Evolutionary conservation across 768 basidiomycete species (phyloP).

Genomic region (Boletus speciosus): DNA sequence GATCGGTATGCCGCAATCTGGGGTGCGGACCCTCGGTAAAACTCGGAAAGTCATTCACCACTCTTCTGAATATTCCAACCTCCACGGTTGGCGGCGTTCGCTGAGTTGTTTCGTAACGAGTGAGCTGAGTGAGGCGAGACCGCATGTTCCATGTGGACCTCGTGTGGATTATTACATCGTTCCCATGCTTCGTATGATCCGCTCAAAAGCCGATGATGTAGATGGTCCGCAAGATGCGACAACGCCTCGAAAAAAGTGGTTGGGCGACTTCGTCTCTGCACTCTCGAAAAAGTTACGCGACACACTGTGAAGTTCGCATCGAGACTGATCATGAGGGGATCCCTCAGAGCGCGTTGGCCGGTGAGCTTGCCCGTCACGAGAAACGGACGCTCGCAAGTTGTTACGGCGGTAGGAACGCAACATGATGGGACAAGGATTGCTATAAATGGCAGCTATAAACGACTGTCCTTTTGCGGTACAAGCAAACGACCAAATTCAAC

Average conservation of each 20-base stretch:
- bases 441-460: constrained; percentile 11
- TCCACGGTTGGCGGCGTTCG: not conserved
- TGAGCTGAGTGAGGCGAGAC: not conserved
- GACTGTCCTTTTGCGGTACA: constrained; percentile 9
- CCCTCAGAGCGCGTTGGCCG: not conserved
- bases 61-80: not conserved
- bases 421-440: not conserved
- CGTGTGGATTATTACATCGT: constrained; percentile 2
- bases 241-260: not conserved
- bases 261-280: not conserved
- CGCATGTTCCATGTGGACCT: not conserved
- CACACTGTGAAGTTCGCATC: not conserved
- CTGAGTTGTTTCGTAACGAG: not conserved
- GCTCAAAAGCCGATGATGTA: not conserved
- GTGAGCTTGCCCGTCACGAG: not conserved
- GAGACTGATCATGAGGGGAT: not conserved
- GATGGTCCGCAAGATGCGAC: not conserved
- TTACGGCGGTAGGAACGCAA: no score
- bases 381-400: not conserved
- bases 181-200: not conserved
- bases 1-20: not conserved
- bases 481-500: constrained; percentile 14
- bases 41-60: not conserved
- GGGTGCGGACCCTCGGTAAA: not conserved
- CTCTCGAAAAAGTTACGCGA: not conserved